Evolutionary conservation across 495 filamentous ascomycete species (phyloP).

Genomic region (Penicillium longicatenatum): DNA sequence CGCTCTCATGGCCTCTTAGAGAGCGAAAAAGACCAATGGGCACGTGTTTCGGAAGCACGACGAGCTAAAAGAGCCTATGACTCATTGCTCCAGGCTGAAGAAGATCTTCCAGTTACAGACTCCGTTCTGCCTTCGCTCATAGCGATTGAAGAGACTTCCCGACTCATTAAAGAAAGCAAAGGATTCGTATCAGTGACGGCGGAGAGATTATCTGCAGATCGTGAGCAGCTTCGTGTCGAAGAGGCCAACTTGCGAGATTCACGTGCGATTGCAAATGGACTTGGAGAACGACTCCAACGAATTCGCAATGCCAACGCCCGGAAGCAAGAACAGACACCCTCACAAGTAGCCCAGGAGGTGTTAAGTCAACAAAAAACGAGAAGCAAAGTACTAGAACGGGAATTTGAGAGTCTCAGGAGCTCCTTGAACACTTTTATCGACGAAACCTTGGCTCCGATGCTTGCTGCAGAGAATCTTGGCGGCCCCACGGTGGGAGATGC

Average conservation of each 20-base stretch:
- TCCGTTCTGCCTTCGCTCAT: constrained; percentile 73
- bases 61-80: constrained; percentile 66
- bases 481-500: constrained; percentile 81
- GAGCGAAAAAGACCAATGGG: constrained; percentile 38
- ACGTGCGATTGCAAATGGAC: constrained; percentile 48
- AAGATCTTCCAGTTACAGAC: constrained; percentile 62
- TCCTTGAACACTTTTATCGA: constrained; percentile 74
- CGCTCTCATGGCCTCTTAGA: constrained; percentile 46
- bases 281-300: constrained; percentile 60
- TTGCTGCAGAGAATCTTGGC: constrained; percentile 84
- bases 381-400: constrained; percentile 54
- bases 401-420: constrained; percentile 58
- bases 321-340: constrained; percentile 56
- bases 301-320: constrained; percentile 55
- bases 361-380: constrained; percentile 59
- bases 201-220: constrained; percentile 52
- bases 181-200: constrained; percentile 57
- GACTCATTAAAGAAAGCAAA: constrained; percentile 63
- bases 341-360: constrained; percentile 61
- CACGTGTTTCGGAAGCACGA: constrained; percentile 54
- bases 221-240: constrained; percentile 59
- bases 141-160: constrained; percentile 64
- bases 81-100: constrained; percentile 57
- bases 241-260: constrained; percentile 63
- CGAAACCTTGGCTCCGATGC: constrained; percentile 71